These are phyloP conservation scores for Filosporella fistucella DNA, from an alignment of 495 filamentous ascomycete species.

Conservation along the genomic window DNA sequence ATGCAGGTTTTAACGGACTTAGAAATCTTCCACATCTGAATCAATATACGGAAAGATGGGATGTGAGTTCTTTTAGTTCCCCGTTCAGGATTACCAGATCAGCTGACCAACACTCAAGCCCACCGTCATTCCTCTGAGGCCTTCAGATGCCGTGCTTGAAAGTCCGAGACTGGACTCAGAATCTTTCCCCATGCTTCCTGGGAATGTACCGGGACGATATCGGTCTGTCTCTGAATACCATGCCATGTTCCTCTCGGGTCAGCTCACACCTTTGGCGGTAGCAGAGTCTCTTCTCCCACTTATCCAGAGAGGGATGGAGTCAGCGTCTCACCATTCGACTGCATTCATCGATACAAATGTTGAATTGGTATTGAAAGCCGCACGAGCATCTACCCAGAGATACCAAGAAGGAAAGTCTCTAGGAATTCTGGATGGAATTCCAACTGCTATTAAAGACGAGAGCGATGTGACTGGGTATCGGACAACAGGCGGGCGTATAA, in stretches of 20 bases:
- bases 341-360: constrained; percentile 62
- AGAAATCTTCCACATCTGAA: constrained; percentile 54
- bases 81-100: too few species aligned
- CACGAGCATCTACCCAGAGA: constrained; percentile 63
- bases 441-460: constrained; percentile 86
- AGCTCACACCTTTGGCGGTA: constrained; percentile 67
- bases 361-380: constrained; percentile 59
- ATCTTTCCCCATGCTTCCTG: constrained; percentile 27
- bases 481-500: constrained; percentile 40
- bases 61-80: constrained; percentile 28
- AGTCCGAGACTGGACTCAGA: constrained; percentile 30
- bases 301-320: constrained; percentile 51
- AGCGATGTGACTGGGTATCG: constrained; percentile 70
- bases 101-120: constrained; percentile 35
- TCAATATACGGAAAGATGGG: constrained; percentile 59
- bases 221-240: constrained; percentile 76
- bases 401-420: constrained; percentile 61
- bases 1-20: constrained; percentile 66
- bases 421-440: constrained; percentile 75
- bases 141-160: constrained; percentile 22
- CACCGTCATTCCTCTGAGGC: constrained; percentile 66
- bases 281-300: constrained; percentile 65
- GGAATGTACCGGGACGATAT: constrained; percentile 44
- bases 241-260: constrained; percentile 61
- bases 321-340: constrained; percentile 53